phyloP scores from a whole-genome alignment of 2,329 filamentous ascomycete genomes.

The Calonectria leucothoes region DNA sequence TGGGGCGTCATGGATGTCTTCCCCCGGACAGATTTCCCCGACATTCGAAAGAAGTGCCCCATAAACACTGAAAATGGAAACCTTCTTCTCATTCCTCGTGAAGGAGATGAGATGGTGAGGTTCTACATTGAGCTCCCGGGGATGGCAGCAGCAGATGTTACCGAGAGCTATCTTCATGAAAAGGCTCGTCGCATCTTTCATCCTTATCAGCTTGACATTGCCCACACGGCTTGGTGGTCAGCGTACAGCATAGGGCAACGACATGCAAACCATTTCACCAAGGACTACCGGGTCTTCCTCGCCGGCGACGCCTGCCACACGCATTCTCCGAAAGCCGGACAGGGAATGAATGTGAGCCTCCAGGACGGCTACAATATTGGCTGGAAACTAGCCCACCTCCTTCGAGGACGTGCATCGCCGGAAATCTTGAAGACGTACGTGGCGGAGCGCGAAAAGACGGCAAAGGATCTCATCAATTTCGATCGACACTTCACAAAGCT shows the following conservation, averaged over 20 bases:
- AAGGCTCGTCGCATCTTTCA: slow-evolving; percentile 62
- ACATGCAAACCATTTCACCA: slow-evolving; percentile 67
- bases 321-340: slow-evolving; percentile 69
- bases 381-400: slow-evolving; percentile 62
- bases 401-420: slow-evolving; percentile 50
- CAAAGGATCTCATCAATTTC: slow-evolving; percentile 72
- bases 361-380: slow-evolving; percentile 70
- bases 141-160: slow-evolving; percentile 59
- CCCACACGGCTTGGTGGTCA: slow-evolving; percentile 71
- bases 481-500: slow-evolving; percentile 49
- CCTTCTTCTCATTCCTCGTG: slow-evolving; percentile 71
- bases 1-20: slow-evolving; percentile 49
- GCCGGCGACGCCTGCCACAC: slow-evolving; percentile 73
- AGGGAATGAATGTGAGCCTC: slow-evolving; percentile 78
- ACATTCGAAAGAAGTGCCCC: slow-evolving; percentile 65
- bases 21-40: slow-evolving; percentile 68
- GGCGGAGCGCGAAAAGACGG: slow-evolving; percentile 64
- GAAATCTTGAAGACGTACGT: slow-evolving; percentile 59
- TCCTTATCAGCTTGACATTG: slow-evolving; percentile 62
- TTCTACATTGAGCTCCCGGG: slow-evolving; percentile 67
- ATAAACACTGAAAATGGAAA: slow-evolving; percentile 67
- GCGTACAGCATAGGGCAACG: slow-evolving; percentile 73
- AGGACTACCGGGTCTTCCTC: slow-evolving; percentile 71
- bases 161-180: slow-evolving; percentile 44
- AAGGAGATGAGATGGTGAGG: slow-evolving; percentile 65